phyloP scores from a whole-genome alignment of 2,329 filamentous ascomycete species.

The Neopestalotiopsis sp. region DNA sequence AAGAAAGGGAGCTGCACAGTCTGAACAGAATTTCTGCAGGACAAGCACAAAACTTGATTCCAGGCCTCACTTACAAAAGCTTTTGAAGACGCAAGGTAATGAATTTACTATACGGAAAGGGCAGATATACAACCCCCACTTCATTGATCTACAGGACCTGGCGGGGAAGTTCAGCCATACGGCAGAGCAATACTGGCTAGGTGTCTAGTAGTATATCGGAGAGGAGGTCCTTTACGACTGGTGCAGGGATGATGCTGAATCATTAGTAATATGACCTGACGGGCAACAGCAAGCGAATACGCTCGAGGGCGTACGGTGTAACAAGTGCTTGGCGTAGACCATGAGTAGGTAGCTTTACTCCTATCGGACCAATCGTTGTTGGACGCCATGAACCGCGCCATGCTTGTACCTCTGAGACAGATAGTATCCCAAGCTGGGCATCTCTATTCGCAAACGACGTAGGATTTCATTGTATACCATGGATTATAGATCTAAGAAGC shows the following conservation, averaged over 20 bases:
- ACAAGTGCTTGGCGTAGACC: not conserved
- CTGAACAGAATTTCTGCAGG: not conserved
- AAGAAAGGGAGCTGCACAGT: not conserved
- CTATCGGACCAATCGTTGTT: too few species aligned
- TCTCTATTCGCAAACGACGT: too few species aligned
- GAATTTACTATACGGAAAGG: not conserved
- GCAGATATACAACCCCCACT: not conserved
- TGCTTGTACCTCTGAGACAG: too few species aligned
- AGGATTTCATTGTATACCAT: too few species aligned
- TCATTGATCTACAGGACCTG: not conserved
- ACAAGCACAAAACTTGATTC: too few species aligned
- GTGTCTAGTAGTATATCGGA: not conserved
- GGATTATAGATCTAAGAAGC: too few species aligned
- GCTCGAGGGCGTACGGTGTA: not conserved
- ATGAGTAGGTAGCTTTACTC: too few species aligned
- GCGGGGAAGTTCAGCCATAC: conserved; percentile 18
- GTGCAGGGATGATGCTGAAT: not conserved
- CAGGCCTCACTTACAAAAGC: not conserved
- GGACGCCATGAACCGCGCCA: too few species aligned
- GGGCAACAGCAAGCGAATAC: not conserved
- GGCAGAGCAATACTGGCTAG: conserved; percentile 5
- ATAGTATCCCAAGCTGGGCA: too few species aligned
- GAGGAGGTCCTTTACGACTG: not conserved
- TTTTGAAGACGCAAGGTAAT: not conserved
- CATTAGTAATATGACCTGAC: not conserved